A percentile compares a stretch with the other conserved stretches of the same genome.
These are phyloP conservation scores for Cercophora sp. DNA, from an alignment of 495 filamentous ascomycete genomes.

Conservation along the genomic window DNA sequence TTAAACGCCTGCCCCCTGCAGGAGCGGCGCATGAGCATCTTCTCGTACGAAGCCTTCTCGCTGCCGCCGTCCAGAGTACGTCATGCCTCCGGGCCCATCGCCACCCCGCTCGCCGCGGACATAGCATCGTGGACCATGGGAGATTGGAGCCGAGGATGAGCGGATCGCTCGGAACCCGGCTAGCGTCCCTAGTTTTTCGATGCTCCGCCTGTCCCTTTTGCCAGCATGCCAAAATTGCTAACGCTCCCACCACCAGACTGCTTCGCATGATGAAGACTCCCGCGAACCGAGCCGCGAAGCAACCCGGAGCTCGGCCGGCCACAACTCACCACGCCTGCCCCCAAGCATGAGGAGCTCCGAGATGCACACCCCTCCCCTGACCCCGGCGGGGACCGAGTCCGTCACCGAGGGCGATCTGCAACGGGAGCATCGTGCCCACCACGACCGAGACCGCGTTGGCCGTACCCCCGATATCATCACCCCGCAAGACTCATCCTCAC, in stretches of 20 bases:
- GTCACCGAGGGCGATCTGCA: conserved; percentile 29
- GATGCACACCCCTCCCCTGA: conserved; percentile 85
- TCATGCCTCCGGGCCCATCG: conserved; percentile 24
- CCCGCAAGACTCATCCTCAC: conserved; percentile 45
- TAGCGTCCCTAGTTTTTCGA: not conserved
- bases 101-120: too few relatives aligned
- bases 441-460: conserved; percentile 29
- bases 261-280: conserved; percentile 41
- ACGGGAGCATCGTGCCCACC: conserved; percentile 25
- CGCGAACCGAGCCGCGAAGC: conserved; percentile 31
- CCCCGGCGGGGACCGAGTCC: conserved; percentile 66
- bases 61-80: conserved; percentile 81
- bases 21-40: conserved; percentile 75
- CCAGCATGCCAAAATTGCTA: too few relatives aligned
- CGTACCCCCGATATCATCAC: conserved; percentile 58
- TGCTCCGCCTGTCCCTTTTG: too few relatives aligned
- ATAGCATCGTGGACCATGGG: too few relatives aligned
- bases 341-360: conserved; percentile 48
- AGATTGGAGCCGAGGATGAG: too few relatives aligned
- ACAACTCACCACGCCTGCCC: conserved; percentile 40
- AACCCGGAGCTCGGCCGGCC: conserved; percentile 34
- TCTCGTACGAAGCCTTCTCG: conserved; percentile 81
- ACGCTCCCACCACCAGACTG: conserved; percentile 30
- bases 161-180: not conserved
- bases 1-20: conserved; percentile 73